phyloP scores from a whole-genome alignment of 2,329 filamentous ascomycete species.

The Cladosporium halotolerans region DNA sequence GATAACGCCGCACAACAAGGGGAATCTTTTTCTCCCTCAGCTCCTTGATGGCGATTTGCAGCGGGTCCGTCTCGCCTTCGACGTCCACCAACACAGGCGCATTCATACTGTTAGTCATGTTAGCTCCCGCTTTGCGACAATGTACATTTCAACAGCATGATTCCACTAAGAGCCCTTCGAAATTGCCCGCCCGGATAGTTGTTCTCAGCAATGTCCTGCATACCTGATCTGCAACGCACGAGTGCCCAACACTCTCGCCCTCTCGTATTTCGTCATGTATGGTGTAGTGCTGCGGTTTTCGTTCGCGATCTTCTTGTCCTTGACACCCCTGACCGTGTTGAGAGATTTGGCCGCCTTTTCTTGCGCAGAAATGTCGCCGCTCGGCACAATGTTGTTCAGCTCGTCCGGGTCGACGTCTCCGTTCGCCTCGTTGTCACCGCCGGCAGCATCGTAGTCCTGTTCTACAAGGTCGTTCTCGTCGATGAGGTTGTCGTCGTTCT shows the following conservation, averaged over 20 bases:
- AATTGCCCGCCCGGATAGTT: neutral
- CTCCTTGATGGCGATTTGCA: slow-evolving; percentile 97
- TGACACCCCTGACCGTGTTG: slow-evolving; percentile 52
- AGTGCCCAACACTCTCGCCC: slow-evolving; percentile 85
- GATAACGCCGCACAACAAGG: slow-evolving; percentile 85
- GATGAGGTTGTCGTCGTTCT: slow-evolving; percentile 33
- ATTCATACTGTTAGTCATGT: slow-evolving; percentile 66
- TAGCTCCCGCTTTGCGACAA: slow-evolving; percentile 17
- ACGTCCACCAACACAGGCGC: slow-evolving; percentile 93
- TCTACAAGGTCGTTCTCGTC: slow-evolving; percentile 50
- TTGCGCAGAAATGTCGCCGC: slow-evolving; percentile 49
- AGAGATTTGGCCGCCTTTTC: slow-evolving; percentile 37
- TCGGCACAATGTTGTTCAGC: slow-evolving; percentile 38
- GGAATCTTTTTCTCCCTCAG: slow-evolving; percentile 98
- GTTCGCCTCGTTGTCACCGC: slow-evolving; percentile 12
- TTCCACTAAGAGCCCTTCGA: neutral
- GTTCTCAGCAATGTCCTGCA: slow-evolving; percentile 22
- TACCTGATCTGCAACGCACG: slow-evolving; percentile 93
- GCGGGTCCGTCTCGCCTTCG: slow-evolving; percentile 93
- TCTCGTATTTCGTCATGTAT: slow-evolving; percentile 99
- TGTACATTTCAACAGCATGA: neutral
- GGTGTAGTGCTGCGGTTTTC: slow-evolving; percentile 87
- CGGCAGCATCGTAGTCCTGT: slow-evolving; percentile 26
- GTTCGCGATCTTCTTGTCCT: slow-evolving; percentile 82
- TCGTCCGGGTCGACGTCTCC: slow-evolving; percentile 26